Evolutionary conservation across 78 protist species (phyloP), one percentile per base, ranked within the genome.

Genomic region (Tieghemostelium lacteum): DNA sequence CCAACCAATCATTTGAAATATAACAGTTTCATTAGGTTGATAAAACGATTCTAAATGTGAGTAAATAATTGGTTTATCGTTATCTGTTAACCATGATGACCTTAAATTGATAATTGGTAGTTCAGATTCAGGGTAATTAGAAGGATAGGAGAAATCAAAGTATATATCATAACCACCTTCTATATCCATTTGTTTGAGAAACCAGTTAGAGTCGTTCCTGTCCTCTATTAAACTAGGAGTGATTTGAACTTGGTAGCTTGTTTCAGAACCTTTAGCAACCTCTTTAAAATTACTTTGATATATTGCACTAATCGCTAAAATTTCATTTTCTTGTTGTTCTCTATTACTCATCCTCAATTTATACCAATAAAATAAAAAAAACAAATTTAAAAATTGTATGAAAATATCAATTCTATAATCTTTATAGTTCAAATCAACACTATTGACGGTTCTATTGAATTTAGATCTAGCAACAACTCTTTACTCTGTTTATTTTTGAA

Each of bases 321-420:
- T 62, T 75, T 75, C 86, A 62, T 62, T 33, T 31, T 60, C 65
- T 75, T 75, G 86, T 37, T 75, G 74, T 26, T 67, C 74, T 67
- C 5, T 67, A 42, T 39, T 42, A 26, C 33, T n/a, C 63, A 57
- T 57, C 16, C 10, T 45, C 10, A 45, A 45, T n/a, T n/a, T n/a
- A n/a, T n/a, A n/a, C n/a, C n/a, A n/a, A n/a, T n/a, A n/a, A n/a
- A n/a, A n/a, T n/a, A n/a, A n/a, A n/a, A n/a, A n/a, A n/a, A n/a
- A n/a, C n/a, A n/a, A n/a, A n/a, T n/a, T n/a, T n/a, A n/a, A n/a
- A n/a, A n/a, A n/a, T n/a, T n/a, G n/a, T n/a, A n/a, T n/a, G n/a
- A n/a, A n/a, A n/a, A n/a, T n/a, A n/a, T n/a, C n/a, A n/a, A n/a
- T n/a, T n/a, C n/a, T n/a, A n/a, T n/a, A n/a, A n/a, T n/a, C n/a